These are phyloP conservation scores for Ceratocystis eucalypticola DNA, from an alignment of 2,329 filamentous ascomycete species.

Conservation along the genomic window DNA sequence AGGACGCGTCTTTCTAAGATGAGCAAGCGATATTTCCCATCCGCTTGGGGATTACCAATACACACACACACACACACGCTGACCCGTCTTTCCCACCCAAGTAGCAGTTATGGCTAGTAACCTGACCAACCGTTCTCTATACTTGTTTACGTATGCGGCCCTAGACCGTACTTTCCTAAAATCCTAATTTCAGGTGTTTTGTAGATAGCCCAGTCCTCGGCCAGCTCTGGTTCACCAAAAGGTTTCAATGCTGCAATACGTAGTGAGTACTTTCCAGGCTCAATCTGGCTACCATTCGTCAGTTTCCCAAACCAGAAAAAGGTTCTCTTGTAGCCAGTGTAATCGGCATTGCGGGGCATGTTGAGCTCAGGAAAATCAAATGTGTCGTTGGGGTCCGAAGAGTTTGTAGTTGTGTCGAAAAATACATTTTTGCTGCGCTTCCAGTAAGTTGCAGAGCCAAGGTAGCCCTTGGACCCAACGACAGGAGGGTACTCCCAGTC, in stretches of 20 bases:
- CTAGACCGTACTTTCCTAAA: conserved; percentile 4
- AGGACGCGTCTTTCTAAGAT: too few species aligned
- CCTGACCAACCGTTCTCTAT: background rate
- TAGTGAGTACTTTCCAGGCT: conserved; percentile 22
- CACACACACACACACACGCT: too few species aligned
- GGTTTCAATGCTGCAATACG: conserved; percentile 24
- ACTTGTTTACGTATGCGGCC: background rate
- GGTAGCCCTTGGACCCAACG: conserved; percentile 29
- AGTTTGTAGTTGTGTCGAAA: conserved; percentile 4
- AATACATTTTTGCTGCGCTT: background rate
- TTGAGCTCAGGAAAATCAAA: conserved; percentile 14
- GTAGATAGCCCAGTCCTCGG: conserved; percentile 24
- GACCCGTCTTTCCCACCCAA: background rate
- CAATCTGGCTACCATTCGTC: conserved; percentile 24
- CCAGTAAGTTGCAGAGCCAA: conserved; percentile 29
- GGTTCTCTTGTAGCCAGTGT: conserved; percentile 15
- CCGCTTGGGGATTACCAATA: too few species aligned
- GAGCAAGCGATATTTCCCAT: background rate
- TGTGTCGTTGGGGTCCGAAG: background rate
- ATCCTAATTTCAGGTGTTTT: conserved; percentile 20
- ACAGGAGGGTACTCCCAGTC: conserved; percentile 33
- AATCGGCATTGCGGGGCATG: conserved; percentile 29
- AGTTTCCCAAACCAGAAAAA: conserved; percentile 24
- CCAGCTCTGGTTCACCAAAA: conserved; percentile 21
- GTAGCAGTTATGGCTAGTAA: background rate